Evolutionary conservation across 768 basidiomycete species (phyloP).

Genomic region (Phylloporus sp.): DNA sequence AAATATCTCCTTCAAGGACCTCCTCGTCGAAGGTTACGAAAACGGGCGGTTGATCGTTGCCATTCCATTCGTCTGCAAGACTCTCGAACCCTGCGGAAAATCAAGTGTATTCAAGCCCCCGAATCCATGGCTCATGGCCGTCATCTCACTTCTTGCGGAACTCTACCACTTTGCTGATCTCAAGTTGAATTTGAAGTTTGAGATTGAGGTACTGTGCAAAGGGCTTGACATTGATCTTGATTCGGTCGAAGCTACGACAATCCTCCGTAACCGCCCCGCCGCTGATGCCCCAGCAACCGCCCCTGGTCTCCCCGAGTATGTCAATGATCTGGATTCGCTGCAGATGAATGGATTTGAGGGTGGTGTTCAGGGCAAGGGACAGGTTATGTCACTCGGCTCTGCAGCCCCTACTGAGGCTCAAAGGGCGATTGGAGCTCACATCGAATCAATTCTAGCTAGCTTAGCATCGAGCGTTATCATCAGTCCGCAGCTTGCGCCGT

Average conservation of each 20-base stretch:
- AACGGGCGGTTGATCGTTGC: slow-evolving; percentile 87
- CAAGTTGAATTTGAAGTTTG: slow-evolving; percentile 95
- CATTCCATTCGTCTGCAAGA: slow-evolving; percentile 98
- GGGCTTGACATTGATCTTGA: slow-evolving; percentile 84
- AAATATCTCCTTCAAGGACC: slow-evolving; percentile 94
- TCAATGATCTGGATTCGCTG: slow-evolving; percentile 73
- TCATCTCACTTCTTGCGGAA: slow-evolving; percentile 86
- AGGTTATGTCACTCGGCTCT: slow-evolving; percentile 59
- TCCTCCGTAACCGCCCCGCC: slow-evolving; percentile 74
- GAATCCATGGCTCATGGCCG: slow-evolving; percentile 98
- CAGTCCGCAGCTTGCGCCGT: slow-evolving; percentile 68
- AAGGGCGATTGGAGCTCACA: slow-evolving; percentile 68
- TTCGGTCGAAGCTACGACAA: slow-evolving; percentile 74
- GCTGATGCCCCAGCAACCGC: slow-evolving; percentile 46
- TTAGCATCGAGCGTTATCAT: slow-evolving; percentile 74
- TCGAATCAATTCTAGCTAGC: slow-evolving; percentile 72
- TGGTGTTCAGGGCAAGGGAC: slow-evolving; percentile 48
- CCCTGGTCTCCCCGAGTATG: slow-evolving; percentile 73
- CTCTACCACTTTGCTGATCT: slow-evolving; percentile 97
- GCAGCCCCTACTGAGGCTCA: slow-evolving; percentile 61
- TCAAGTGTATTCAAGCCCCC: slow-evolving; percentile 94
- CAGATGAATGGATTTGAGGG: slow-evolving; percentile 71
- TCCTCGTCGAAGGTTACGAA: slow-evolving; percentile 95
- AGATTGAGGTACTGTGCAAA: slow-evolving; percentile 96
- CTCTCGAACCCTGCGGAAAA: slow-evolving; percentile 83